phyloP scores from a whole-genome alignment of 1,284 basidiomycete species.

The Leccinum colubrinum region DNA sequence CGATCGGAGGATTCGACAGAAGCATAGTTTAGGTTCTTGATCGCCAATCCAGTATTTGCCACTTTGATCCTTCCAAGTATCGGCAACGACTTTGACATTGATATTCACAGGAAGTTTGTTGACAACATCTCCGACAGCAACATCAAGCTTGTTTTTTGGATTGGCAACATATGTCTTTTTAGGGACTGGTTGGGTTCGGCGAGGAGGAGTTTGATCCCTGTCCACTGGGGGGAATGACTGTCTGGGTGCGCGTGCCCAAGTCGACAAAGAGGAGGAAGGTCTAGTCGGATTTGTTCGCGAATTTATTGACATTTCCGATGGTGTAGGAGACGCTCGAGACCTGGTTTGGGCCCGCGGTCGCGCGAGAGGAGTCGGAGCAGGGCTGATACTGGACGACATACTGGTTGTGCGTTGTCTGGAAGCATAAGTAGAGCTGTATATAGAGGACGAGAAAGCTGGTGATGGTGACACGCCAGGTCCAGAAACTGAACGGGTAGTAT shows the following conservation, averaged over 20 bases:
- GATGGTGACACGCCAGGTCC: slow-evolving; percentile 33
- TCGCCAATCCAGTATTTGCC: slow-evolving; percentile 96
- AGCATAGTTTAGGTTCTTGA: slow-evolving; percentile 83
- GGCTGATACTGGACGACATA: slow-evolving; percentile 43
- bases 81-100: slow-evolving; percentile 79
- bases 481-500: slow-evolving; percentile 34
- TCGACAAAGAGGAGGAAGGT: slow-evolving; percentile 47
- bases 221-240: slow-evolving; percentile 48
- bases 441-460: slow-evolving; percentile 34
- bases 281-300: slow-evolving; percentile 44
- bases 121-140: slow-evolving; percentile 88
- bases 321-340: slow-evolving; percentile 54
- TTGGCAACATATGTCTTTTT: slow-evolving; percentile 80
- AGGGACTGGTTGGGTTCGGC: slow-evolving; percentile 34
- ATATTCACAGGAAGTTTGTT: slow-evolving; percentile 87
- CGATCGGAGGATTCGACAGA: slow-evolving; percentile 89
- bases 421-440: slow-evolving; percentile 68
- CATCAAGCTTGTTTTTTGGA: slow-evolving; percentile 86
- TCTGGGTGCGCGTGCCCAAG: slow-evolving; percentile 69
- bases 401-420: slow-evolving; percentile 79
- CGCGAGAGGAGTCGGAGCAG: slow-evolving; percentile 35
- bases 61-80: slow-evolving; percentile 86
- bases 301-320: slow-evolving; percentile 49
- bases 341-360: slow-evolving; percentile 43
- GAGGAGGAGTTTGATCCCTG: slow-evolving; percentile 45